Evolutionary conservation across 2,329 filamentous ascomycete genomes (phyloP).

Genomic region (Alternaria panax): DNA sequence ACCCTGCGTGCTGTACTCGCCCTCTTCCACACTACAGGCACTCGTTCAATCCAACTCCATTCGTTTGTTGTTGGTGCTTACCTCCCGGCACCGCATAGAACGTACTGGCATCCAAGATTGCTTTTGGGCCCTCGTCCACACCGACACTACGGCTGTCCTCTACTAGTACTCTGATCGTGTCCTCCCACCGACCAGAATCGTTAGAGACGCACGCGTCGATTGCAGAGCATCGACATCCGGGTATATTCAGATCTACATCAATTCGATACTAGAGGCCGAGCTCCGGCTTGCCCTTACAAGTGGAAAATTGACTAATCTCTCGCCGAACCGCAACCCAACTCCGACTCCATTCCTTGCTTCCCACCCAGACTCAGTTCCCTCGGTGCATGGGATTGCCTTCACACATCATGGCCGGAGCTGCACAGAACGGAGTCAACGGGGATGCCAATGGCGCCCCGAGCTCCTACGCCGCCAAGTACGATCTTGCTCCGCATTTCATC

Average conservation of each 20-base stretch:
- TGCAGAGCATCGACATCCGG: constrained; percentile 9
- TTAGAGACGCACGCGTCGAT: constrained; percentile 3
- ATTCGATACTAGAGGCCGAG: constrained; percentile 30
- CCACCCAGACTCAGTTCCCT: constrained; percentile 22
- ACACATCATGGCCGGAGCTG: constrained; percentile 46
- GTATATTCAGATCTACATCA: constrained; percentile 21
- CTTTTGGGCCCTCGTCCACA: constrained; percentile 12
- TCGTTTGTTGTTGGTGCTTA: constrained; percentile 30
- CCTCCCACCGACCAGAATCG: constrained; percentile 29
- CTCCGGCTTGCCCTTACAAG: constrained; percentile 29
- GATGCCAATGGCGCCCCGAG: constrained; percentile 62
- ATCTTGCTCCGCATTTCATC: constrained; percentile 91
- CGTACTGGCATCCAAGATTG: constrained; percentile 9
- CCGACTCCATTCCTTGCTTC: constrained; percentile 11
- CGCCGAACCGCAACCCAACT: constrained; percentile 21
- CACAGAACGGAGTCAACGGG: constrained; percentile 49
- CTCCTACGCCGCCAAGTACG: constrained; percentile 81
- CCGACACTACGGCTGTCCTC: constrained; percentile 21
- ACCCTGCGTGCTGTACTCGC: constrained; percentile 14
- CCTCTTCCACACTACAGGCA: constrained; percentile 15
- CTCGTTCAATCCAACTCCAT: constrained; percentile 5
- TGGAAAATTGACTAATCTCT: constrained; percentile 36
- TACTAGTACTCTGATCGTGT: constrained; percentile 31
- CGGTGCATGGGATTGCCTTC: constrained; percentile 37
- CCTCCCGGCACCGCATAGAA: constrained; percentile 21